A percentile compares a stretch with the other conserved stretches of the same genome.
Evolutionary conservation across 2,329 filamentous ascomycete genomes (phyloP).

Genomic region (Ophiocordyceps camponoti-floridani): DNA sequence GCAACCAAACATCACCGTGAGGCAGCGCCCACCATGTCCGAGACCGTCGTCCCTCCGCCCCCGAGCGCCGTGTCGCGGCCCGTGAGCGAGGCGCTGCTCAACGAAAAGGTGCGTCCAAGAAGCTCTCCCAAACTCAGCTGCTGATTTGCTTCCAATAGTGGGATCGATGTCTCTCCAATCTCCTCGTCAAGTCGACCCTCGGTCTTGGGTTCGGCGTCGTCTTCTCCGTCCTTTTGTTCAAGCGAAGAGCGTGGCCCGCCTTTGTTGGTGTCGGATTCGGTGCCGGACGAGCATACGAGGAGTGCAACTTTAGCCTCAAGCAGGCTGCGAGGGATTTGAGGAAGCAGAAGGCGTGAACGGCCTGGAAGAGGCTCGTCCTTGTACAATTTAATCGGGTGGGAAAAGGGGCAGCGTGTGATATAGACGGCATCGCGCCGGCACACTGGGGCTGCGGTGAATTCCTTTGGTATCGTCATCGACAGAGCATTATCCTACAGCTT

Average conservation of each 20-base stretch:
- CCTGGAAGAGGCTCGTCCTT: slow-evolving; percentile 4
- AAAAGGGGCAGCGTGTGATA: slow-evolving; percentile 3
- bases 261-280: slow-evolving; percentile 89
- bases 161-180: slow-evolving; percentile 95
- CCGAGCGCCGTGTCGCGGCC: slow-evolving; percentile 58
- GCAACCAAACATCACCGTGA: neutral
- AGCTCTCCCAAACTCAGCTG: neutral
- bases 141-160: slow-evolving; percentile 38
- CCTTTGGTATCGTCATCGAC: neutral
- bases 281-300: slow-evolving; percentile 90
- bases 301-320: slow-evolving; percentile 75
- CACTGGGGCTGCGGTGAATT: neutral
- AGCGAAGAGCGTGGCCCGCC: slow-evolving; percentile 95
- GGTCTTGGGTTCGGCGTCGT: slow-evolving; percentile 95
- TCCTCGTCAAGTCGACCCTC: slow-evolving; percentile 90
- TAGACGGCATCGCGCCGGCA: slow-evolving; percentile 4
- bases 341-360: slow-evolving; percentile 24
- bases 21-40: slow-evolving; percentile 27
- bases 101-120: slow-evolving; percentile 63
- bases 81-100: slow-evolving; percentile 92
- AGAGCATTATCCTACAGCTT: neutral
- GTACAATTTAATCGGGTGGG: slow-evolving; percentile 8
- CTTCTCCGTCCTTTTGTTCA: slow-evolving; percentile 96
- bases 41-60: slow-evolving; percentile 30
- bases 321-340: slow-evolving; percentile 39